Evolutionary conservation across 1,284 basidiomycete genomes (phyloP), one percentile per base, ranked within the genome.

Genomic region (Sparassis latifolia): DNA sequence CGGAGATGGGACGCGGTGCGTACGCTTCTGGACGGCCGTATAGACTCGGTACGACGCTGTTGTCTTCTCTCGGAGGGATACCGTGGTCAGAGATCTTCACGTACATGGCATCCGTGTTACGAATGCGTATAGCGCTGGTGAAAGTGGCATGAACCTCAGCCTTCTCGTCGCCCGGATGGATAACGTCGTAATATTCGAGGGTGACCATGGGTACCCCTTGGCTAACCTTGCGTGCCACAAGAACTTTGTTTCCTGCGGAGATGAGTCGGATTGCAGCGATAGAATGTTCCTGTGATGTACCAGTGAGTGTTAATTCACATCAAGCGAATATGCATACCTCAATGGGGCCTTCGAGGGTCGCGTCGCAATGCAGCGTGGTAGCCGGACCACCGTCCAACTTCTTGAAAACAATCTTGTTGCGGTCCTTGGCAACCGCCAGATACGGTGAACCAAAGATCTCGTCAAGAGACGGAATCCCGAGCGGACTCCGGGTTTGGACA

Each of bases 191-290:
- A 6, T 57, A 49, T 43, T 59, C 63, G 41, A 67, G 35, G 35
- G 35, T 37, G 12, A 12, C 12, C 35, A 6, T 12, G 35, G 12
- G 7, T 37, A 12, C 35, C 35, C 20, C 20, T 20, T 20, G 20
- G 6, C 50, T 45, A n/a, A 56, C 29, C 41, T 52, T 71, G 37
- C 82, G 80, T 33, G 84, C 70, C 50, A 82, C 71, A 33, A 86
- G 66, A 10, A 86, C 63, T 46, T 78, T 70, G n/a, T 68, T 63
- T 58, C 84, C 79, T 3, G 65, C 62, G 2, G 82, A 77, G 39
- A 84, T 61, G n/a, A 79, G 70, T 39, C 80, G 76, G 50, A 79
- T 69, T 20, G 71, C 75, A 46, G 70, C 69, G 56, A 84, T 78
- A 32, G 65, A 65, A 55, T 80, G 73, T 29, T 62, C 56, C 74